Percentiles rank a stretch among this genome's conserved stretches.
Conservation (phyloP, 805 yeast species). For the Suhomyces faveliae region DNA sequence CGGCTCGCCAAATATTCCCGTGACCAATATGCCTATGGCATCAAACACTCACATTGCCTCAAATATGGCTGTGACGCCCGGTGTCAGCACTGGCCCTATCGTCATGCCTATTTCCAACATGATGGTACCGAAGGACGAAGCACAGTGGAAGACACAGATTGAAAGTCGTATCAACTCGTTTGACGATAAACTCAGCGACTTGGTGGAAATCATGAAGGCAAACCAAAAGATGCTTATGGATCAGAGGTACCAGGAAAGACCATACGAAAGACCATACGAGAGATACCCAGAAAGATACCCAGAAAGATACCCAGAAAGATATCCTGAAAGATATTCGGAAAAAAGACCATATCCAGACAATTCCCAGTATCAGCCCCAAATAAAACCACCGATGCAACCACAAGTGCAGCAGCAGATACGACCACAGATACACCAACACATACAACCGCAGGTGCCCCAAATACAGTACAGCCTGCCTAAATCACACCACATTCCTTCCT, state of each 20-base stretch:
- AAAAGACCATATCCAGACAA: no score
- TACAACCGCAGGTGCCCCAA: background rate
- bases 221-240: slow-evolving; percentile 31
- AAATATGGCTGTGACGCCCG: background rate
- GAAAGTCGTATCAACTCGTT: slow-evolving; percentile 36
- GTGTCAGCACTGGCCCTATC: slow-evolving; percentile 3
- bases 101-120: background rate
- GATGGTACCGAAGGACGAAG: slow-evolving; percentile 12
- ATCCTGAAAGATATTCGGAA: no score
- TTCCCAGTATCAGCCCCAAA: background rate
- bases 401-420: background rate
- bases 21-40: no score
- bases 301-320: no score
- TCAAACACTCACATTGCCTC: background rate
- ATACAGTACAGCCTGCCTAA: background rate
- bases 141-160: slow-evolving; percentile 33
- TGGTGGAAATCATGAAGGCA: slow-evolving; percentile 33
- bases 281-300: background rate
- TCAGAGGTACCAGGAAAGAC: background rate
- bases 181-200: slow-evolving; percentile 37
- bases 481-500: background rate
- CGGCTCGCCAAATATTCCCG: background rate
- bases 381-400: background rate
- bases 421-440: background rate
- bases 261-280: background rate